Evolutionary conservation across 2,329 filamentous ascomycete species (phyloP).

Genomic region (Rhynchosporium graminicola): DNA sequence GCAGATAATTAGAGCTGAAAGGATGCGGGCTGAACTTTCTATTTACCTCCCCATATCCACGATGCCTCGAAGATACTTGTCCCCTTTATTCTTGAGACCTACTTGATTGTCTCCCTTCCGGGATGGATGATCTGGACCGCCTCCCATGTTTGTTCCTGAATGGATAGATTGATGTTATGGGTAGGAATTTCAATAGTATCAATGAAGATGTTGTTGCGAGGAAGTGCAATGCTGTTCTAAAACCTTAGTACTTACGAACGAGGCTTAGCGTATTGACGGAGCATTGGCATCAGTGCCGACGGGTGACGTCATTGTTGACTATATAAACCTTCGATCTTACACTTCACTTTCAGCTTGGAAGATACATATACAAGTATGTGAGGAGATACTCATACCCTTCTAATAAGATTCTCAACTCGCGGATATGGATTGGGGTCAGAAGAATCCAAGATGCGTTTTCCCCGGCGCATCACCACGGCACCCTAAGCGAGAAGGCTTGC

Average conservation of each 20-base stretch:
- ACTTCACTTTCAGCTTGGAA: background rate
- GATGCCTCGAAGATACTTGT: constrained; percentile 36
- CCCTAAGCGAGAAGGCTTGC: background rate
- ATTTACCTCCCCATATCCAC: constrained; percentile 45
- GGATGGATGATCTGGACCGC: constrained; percentile 12
- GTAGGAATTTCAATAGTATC: background rate
- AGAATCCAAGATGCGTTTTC: too few species aligned
- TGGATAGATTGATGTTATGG: background rate
- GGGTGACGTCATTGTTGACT: background rate
- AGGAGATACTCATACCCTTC: too few species aligned
- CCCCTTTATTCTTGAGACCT: constrained; percentile 12
- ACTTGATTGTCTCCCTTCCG: constrained; percentile 7
- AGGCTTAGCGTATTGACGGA: constrained; percentile 9
- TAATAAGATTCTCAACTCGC: too few species aligned
- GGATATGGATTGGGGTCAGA: too few species aligned
- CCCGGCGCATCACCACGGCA: background rate
- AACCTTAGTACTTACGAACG: background rate
- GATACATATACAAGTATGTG: too few species aligned
- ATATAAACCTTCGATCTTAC: background rate
- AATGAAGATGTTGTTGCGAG: background rate
- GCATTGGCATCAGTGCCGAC: background rate
- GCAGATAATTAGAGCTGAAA: constrained; percentile 4
- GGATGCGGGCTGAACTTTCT: background rate
- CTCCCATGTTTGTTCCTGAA: constrained; percentile 13
- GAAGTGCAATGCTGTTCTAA: background rate